These are phyloP conservation scores for Plenodomus lindquistii DNA, from an alignment of 2,329 filamentous ascomycete species.

Conservation along the genomic window DNA sequence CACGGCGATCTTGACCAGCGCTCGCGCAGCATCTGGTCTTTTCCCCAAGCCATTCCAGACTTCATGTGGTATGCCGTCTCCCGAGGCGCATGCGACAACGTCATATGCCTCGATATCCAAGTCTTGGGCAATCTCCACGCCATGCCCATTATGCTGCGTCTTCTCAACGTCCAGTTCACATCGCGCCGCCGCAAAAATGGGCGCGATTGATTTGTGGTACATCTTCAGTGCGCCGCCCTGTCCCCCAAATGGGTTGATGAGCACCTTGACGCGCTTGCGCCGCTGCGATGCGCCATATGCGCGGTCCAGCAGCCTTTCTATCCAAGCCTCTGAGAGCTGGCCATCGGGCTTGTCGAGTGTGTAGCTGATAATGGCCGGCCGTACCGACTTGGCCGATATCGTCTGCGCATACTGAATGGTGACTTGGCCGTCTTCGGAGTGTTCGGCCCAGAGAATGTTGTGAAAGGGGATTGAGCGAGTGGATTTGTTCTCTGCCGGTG, in stretches of 20 bases:
- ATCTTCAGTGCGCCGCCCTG: conserved; percentile 74
- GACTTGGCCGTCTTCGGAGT: conserved; percentile 61
- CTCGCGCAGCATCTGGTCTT: conserved; percentile 72
- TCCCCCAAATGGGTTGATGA: conserved; percentile 90
- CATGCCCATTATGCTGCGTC: conserved; percentile 76
- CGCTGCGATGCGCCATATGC: conserved; percentile 72
- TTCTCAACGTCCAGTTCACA: conserved; percentile 75
- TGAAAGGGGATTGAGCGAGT: conserved; percentile 72
- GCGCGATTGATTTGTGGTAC: conserved; percentile 76
- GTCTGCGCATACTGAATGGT: conserved; percentile 72
- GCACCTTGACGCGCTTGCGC: conserved; percentile 78
- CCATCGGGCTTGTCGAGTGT: conserved; percentile 57
- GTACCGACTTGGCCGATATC: conserved; percentile 60
- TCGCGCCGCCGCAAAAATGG: conserved; percentile 79
- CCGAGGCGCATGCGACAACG: conserved; percentile 84
- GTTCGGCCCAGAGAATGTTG: conserved; percentile 81
- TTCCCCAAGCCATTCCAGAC: conserved; percentile 90
- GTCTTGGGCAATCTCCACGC: conserved; percentile 72
- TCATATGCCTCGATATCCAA: conserved; percentile 82
- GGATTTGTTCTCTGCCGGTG: conserved; percentile 49
- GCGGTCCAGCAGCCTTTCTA: conserved; percentile 64
- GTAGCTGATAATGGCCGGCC: conserved; percentile 65
- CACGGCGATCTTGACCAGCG: conserved; percentile 77
- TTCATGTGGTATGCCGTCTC: conserved; percentile 89
- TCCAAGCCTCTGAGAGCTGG: conserved; percentile 62